Percentiles rank a stretch among this genome's conserved stretches.
Conservation (phyloP, 257 asterid species). For the Salvia rosmarinus region DNA sequence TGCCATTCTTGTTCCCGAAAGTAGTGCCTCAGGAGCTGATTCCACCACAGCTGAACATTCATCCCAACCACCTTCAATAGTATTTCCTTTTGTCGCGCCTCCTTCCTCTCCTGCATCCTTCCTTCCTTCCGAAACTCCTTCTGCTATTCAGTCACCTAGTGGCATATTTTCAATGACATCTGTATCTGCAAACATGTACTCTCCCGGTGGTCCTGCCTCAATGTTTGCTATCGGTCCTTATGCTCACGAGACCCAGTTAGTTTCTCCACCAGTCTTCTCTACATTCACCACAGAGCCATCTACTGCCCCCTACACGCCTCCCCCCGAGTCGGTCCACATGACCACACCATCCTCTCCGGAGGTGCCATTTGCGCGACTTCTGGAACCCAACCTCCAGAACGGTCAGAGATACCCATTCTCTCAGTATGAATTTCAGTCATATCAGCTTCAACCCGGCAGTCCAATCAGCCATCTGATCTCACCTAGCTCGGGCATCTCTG, state of each 20-base stretch:
- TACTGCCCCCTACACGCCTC: constrained; percentile 95
- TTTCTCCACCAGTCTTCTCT: constrained; percentile 92
- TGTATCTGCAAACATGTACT: constrained; percentile 70
- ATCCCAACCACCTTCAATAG: constrained; percentile 55
- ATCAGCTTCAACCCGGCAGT: constrained; percentile 95
- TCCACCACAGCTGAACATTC: constrained; percentile 47
- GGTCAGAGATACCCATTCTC: constrained; percentile 57
- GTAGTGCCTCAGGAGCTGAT: constrained; percentile 46
- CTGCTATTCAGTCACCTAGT: constrained; percentile 77
- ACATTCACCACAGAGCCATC: constrained; percentile 93
- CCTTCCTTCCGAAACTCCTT: constrained; percentile 84
- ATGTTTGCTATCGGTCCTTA: constrained; percentile 94
- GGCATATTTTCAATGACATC: constrained; percentile 58
- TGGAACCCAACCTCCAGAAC: constrained; percentile 67
- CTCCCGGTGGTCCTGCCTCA: constrained; percentile 83
- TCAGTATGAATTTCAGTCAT: constrained; percentile 77
- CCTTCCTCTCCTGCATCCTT: constrained; percentile 97
- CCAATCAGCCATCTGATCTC: constrained; percentile 94
- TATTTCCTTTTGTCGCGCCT: constrained; percentile 81
- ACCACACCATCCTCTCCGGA: constrained; percentile 98
- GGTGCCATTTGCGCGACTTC: constrained; percentile 93
- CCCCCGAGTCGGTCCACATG: constrained; percentile 82
- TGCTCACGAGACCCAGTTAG: constrained; percentile 88
- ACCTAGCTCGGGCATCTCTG: constrained; percentile 87
- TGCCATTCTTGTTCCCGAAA: constrained; percentile 74